phyloP scores from a whole-genome alignment of 257 asterid species.

The Paulownia fortunei region DNA sequence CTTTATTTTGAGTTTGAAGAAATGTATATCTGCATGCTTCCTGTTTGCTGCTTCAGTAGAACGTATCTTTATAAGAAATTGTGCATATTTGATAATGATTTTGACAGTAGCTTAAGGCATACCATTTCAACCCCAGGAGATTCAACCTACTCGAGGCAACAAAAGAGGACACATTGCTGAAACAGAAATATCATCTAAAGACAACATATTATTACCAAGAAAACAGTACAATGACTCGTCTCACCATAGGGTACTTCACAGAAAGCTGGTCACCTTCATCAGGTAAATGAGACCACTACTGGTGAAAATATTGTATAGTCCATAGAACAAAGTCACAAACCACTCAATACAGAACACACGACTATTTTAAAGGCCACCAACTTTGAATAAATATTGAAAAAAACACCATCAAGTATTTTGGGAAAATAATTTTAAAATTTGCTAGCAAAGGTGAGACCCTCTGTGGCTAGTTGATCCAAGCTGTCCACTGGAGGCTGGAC shows the following conservation, averaged over 20 bases:
- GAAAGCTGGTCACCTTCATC: background rate
- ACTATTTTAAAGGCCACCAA: background rate
- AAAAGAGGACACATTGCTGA: background rate
- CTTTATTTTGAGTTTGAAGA: too few species aligned
- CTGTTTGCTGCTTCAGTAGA: too few species aligned
- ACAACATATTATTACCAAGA: background rate
- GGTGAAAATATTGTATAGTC: background rate
- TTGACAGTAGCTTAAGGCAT: background rate
- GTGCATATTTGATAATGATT: background rate
- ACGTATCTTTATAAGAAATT: too few species aligned
- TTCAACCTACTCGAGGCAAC: background rate
- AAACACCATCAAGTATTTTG: background rate
- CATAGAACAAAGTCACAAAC: constrained; percentile 6
- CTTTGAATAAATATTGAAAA: background rate
- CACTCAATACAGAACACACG: background rate
- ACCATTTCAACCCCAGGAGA: background rate
- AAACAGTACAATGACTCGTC: background rate
- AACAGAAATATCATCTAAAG: background rate
- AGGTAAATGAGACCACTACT: background rate
- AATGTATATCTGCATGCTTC: too few species aligned
- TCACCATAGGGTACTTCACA: background rate
- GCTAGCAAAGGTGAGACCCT: constrained; percentile 76
- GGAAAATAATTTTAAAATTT: constrained; percentile 49
- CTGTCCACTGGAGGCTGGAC: constrained; percentile 65
- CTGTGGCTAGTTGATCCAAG: constrained; percentile 68